These are phyloP conservation scores for Melocanna baccifera DNA, from an alignment of 176 grass and related monocot species.

Conservation along the genomic window DNA sequence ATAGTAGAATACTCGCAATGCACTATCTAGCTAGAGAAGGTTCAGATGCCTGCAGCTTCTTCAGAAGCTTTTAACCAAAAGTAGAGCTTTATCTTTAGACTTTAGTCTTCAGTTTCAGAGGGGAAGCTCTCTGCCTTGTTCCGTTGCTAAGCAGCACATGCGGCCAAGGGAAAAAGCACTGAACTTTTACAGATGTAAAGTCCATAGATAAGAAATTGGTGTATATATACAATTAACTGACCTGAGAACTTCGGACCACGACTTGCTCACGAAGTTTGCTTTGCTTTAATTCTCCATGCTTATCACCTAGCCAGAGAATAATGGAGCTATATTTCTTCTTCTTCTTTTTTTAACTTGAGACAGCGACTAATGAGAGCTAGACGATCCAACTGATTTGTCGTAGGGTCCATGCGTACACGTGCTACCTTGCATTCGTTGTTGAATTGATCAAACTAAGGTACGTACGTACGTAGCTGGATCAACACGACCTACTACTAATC, in stretches of 20 bases:
- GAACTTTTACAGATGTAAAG: neutral
- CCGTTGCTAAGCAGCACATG: neutral
- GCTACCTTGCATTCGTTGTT: constrained; percentile 21
- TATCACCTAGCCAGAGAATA: constrained; percentile 2
- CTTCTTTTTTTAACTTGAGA: neutral
- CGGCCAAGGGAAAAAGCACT: constrained; percentile 27
- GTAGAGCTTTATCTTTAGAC: neutral
- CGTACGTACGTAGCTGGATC: neutral
- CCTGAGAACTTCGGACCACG: neutral
- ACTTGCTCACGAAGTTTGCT: constrained; percentile 22
- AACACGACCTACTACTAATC: neutral
- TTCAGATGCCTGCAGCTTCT: neutral
- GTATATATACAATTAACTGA: neutral
- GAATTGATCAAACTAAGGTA: constrained; percentile 3
- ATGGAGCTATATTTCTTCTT: neutral
- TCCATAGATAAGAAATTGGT: neutral
- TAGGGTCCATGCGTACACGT: constrained; percentile 26
- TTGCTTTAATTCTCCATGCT: neutral
- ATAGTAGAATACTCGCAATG: neutral
- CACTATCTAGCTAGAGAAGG: neutral
- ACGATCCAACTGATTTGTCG: neutral
- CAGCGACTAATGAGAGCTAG: neutral
- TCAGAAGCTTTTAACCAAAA: constrained; percentile 6
- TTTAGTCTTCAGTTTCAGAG: neutral
- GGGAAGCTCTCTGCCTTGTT: neutral